Conservation (phyloP, 495 filamentous ascomycete species). For the Opeltia flavorubescens region DNA sequence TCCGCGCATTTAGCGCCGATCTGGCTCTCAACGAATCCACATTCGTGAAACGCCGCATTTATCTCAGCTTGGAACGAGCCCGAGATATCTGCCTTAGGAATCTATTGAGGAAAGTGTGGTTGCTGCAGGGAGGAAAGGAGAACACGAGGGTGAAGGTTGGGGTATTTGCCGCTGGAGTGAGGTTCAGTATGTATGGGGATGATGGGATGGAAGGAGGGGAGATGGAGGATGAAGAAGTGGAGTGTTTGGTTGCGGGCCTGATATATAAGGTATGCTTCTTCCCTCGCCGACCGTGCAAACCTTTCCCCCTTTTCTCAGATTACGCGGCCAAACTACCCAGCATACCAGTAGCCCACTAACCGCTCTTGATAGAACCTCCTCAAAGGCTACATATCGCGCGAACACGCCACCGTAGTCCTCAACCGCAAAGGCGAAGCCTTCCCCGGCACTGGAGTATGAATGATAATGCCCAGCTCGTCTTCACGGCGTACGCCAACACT, state of each 20-base stretch:
- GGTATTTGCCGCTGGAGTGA: constrained; percentile 59
- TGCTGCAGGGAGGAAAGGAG: constrained; percentile 66
- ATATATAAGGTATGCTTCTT: constrained; percentile 76
- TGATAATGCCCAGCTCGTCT: neutral
- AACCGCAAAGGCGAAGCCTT: constrained; percentile 76
- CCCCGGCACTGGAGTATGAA: constrained; percentile 84
- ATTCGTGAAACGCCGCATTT: constrained; percentile 90
- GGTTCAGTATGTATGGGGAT: constrained; percentile 36
- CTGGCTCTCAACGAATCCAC: constrained; percentile 68
- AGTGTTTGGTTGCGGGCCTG: constrained; percentile 85
- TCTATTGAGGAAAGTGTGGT: constrained; percentile 76
- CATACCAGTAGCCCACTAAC: neutral
- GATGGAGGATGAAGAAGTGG: constrained; percentile 86
- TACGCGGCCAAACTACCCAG: neutral
- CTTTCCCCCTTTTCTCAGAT: neutral
- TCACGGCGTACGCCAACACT: constrained; percentile 1
- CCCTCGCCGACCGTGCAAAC: constrained; percentile 1
- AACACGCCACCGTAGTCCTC: constrained; percentile 74
- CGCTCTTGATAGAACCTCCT: constrained; percentile 53
- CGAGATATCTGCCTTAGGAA: constrained; percentile 86
- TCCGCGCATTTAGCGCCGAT: constrained; percentile 72
- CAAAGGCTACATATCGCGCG: constrained; percentile 94
- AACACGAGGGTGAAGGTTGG: constrained; percentile 70
- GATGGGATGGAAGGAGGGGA: constrained; percentile 40
- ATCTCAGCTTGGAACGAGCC: constrained; percentile 81